phyloP scores from a whole-genome alignment of 1,284 basidiomycete genomes.

The Stygiomarasmius scandens region DNA sequence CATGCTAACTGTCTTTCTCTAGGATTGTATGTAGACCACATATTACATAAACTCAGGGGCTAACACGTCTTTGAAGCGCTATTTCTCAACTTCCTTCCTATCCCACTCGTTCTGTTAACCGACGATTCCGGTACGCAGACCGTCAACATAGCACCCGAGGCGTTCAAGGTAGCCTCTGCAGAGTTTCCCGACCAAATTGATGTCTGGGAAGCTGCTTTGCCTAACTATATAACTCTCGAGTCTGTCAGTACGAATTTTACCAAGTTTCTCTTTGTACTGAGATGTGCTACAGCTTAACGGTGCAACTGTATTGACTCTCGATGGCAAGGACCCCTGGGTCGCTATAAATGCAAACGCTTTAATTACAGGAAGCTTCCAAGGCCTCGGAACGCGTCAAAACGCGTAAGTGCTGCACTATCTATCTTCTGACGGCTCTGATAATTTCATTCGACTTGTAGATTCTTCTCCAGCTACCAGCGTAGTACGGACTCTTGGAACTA shows the following conservation, averaged over 20 bases:
- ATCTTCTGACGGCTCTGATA: neutral
- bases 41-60: neutral
- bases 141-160: slow-evolving; percentile 60
- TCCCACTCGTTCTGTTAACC: slow-evolving; percentile 53
- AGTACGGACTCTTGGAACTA: slow-evolving; percentile 53
- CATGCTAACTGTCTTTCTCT: slow-evolving; percentile 44
- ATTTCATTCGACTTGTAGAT: slow-evolving; percentile 27
- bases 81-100: slow-evolving; percentile 56
- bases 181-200: slow-evolving; percentile 57
- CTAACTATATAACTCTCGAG: slow-evolving; percentile 45
- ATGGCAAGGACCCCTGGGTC: slow-evolving; percentile 52
- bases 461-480: slow-evolving; percentile 44
- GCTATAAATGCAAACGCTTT: slow-evolving; percentile 55
- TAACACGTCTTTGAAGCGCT: slow-evolving; percentile 31
- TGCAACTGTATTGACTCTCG: slow-evolving; percentile 54
- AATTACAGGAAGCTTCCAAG: slow-evolving; percentile 46
- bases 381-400: slow-evolving; percentile 57
- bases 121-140: slow-evolving; percentile 45
- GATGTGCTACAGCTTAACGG: slow-evolving; percentile 48
- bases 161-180: slow-evolving; percentile 51
- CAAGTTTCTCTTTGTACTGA: neutral
- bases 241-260: slow-evolving; percentile 36
- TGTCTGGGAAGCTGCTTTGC: slow-evolving; percentile 57
- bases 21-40: slow-evolving; percentile 47
- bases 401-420: no score